Conservation (phyloP, 129 eudicot genomes). For the Arctium lappa region DNA sequence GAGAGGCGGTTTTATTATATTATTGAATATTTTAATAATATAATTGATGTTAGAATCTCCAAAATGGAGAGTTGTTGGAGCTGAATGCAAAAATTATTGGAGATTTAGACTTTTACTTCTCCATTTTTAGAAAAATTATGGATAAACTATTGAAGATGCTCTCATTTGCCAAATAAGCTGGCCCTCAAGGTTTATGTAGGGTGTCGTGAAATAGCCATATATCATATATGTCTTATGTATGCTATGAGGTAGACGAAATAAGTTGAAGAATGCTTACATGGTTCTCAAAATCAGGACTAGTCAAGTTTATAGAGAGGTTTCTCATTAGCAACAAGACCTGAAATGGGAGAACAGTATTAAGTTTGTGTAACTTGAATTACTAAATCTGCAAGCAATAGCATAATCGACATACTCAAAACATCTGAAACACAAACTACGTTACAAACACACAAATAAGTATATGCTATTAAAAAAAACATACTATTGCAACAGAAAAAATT, state of each 20-base stretch:
- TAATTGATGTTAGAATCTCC: not conserved
- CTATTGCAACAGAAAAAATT: not conserved
- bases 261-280: conserved; percentile 58
- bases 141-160: not conserved
- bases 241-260: not conserved
- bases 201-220: not conserved
- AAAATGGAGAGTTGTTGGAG: not conserved
- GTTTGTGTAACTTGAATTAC: not conserved
- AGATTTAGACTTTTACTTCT: not conserved
- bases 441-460: not conserved
- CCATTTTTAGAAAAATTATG: not conserved
- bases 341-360: conserved; percentile 12
- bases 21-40: too few relatives aligned
- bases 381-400: not conserved
- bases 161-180: not conserved
- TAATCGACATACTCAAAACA: not conserved
- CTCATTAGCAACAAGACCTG: conserved; percentile 95
- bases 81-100: not conserved
- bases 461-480: not conserved
- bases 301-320: conserved; percentile 90
- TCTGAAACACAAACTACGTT: not conserved
- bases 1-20: too few relatives aligned
- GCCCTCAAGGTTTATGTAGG: not conserved
- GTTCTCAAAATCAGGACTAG: conserved; percentile 91
- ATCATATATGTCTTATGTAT: not conserved